phyloP scores from a whole-genome alignment of 2,329 filamentous ascomycete genomes.

The Pseudocercospora cruenta region DNA sequence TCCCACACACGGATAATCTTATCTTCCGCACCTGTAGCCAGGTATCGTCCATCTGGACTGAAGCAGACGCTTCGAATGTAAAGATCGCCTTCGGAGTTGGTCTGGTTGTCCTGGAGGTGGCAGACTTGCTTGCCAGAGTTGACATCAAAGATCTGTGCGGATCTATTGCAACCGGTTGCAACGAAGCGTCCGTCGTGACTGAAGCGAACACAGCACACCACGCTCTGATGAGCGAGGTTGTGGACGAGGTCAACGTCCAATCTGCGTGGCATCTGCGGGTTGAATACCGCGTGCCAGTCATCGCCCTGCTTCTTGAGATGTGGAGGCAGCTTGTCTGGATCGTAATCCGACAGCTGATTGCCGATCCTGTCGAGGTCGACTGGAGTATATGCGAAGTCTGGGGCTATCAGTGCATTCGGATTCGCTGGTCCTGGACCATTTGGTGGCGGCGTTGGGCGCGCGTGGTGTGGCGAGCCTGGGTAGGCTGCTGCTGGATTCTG shows the following conservation, averaged over 20 bases:
- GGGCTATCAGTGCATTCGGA: slow-evolving; percentile 35
- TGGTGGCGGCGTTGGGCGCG: slow-evolving; percentile 74
- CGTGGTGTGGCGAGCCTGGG: slow-evolving; percentile 84
- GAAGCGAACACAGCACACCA: slow-evolving; percentile 97
- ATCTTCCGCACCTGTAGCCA: slow-evolving; percentile 95
- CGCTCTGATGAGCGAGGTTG: slow-evolving; percentile 89
- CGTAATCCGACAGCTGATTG: slow-evolving; percentile 80
- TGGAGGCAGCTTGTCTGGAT: slow-evolving; percentile 80
- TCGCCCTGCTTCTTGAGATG: slow-evolving; percentile 85
- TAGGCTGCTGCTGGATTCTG: slow-evolving; percentile 88
- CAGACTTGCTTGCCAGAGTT: slow-evolving; percentile 83
- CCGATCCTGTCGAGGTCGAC: slow-evolving; percentile 55
- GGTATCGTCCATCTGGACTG: slow-evolving; percentile 90
- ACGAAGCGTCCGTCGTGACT: slow-evolving; percentile 94
- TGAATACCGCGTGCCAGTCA: slow-evolving; percentile 96
- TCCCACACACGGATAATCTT: slow-evolving; percentile 98
- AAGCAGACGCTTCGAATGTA: slow-evolving; percentile 99
- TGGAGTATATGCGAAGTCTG: slow-evolving; percentile 38
- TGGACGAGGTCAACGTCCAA: slow-evolving; percentile 94
- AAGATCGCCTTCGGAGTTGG: slow-evolving; percentile 85
- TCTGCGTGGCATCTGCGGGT: slow-evolving; percentile 83
- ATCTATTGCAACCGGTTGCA: slow-evolving; percentile 94
- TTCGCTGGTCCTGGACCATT: slow-evolving; percentile 16
- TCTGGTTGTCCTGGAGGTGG: slow-evolving; percentile 83
- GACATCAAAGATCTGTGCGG: slow-evolving; percentile 99